Percentiles rank a stretch among this genome's conserved stretches.
Evolutionary conservation across 768 basidiomycete species (phyloP).

Genomic region (Lactarius pseudohatsudake): DNA sequence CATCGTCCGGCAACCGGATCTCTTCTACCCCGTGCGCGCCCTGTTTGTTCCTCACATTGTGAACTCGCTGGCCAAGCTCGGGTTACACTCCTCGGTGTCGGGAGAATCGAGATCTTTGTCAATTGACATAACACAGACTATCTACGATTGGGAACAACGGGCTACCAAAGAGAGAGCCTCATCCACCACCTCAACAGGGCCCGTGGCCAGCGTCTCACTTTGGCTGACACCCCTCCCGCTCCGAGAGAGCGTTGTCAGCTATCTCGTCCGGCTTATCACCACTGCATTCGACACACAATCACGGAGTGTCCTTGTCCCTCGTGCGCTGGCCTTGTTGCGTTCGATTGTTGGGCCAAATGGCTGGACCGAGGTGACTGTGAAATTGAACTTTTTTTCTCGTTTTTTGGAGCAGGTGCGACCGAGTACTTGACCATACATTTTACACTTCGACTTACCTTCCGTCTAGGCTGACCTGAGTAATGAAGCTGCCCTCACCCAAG

Average conservation of each 20-base stretch:
- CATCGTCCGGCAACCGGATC: slow-evolving; percentile 83
- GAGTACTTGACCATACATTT: neutral
- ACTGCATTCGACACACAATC: slow-evolving; percentile 55
- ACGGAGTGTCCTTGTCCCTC: slow-evolving; percentile 50
- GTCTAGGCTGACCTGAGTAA: slow-evolving; percentile 68
- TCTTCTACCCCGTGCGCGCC: slow-evolving; percentile 91
- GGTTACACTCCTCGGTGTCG: slow-evolving; percentile 69
- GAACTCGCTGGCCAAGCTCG: slow-evolving; percentile 83
- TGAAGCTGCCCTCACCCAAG: slow-evolving; percentile 64
- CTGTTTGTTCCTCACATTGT: slow-evolving; percentile 94
- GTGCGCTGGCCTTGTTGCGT: slow-evolving; percentile 66
- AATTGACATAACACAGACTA: slow-evolving; percentile 87
- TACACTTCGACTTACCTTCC: slow-evolving; percentile 1
- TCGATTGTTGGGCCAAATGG: slow-evolving; percentile 79
- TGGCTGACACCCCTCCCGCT: slow-evolving; percentile 81
- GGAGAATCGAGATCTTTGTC: slow-evolving; percentile 82
- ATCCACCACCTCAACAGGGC: slow-evolving; percentile 6
- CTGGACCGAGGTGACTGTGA: slow-evolving; percentile 90
- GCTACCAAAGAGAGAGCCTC: slow-evolving; percentile 34
- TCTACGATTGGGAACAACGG: slow-evolving; percentile 92
- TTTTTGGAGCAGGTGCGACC: slow-evolving; percentile 72
- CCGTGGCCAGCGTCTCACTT: slow-evolving; percentile 7
- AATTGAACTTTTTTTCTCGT: slow-evolving; percentile 85
- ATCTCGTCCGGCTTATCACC: slow-evolving; percentile 88
- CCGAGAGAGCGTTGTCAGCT: slow-evolving; percentile 91